Conservation (phyloP, 331 rosid species). For the Stylosanthes scabra region DNA sequence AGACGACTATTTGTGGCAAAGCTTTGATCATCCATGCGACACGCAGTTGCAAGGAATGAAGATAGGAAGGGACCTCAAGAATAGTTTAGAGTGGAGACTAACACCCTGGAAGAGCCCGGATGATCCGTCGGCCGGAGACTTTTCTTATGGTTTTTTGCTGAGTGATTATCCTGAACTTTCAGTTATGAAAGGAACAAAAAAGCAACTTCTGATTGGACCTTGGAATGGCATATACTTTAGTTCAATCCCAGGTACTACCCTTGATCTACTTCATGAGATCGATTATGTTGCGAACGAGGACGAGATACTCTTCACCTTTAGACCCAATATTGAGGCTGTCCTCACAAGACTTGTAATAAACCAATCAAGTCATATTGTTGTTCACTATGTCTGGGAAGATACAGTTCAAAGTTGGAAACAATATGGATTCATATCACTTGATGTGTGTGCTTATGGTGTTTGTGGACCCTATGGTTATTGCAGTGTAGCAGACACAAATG, state of each 20-base stretch:
- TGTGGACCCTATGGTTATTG: background rate
- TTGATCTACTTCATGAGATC: too few relatives aligned
- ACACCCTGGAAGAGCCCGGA: background rate
- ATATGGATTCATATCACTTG: background rate
- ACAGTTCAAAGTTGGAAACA: background rate
- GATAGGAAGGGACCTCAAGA: constrained; percentile 13
- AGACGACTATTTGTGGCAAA: background rate
- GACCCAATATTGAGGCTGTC: background rate
- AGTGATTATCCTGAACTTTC: background rate
- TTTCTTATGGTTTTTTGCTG: background rate
- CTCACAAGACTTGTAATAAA: background rate
- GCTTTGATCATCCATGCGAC: constrained; percentile 1
- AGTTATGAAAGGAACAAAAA: background rate
- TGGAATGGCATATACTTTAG: constrained; percentile 25
- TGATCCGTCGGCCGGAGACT: constrained; percentile 8
- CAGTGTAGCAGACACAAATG: too few relatives aligned
- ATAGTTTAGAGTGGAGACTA: background rate
- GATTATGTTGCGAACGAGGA: background rate
- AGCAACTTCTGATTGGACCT: background rate
- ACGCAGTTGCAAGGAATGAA: constrained; percentile 3
- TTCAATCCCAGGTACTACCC: too few relatives aligned
- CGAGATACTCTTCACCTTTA: background rate
- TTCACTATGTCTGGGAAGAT: background rate
- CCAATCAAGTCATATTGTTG: too few relatives aligned
- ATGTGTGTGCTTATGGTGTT: background rate